Evolutionary conservation across 2,329 filamentous ascomycete species (phyloP).

Genomic region (Diaporthe amygdali): DNA sequence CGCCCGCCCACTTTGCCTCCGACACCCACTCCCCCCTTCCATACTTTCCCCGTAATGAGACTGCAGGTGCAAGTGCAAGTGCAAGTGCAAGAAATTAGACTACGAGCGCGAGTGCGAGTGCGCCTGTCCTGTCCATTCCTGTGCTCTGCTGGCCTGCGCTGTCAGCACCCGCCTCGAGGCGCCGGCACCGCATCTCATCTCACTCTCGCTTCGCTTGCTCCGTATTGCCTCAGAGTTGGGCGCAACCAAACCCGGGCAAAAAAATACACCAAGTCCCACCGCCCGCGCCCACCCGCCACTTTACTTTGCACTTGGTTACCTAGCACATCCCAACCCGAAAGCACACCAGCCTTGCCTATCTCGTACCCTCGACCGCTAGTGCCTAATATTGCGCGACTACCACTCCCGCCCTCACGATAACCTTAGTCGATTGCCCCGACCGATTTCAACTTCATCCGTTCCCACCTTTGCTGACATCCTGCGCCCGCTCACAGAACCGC

Average conservation of each 20-base stretch:
- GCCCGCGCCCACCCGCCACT: slow-evolving; percentile 6
- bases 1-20: slow-evolving; percentile 9
- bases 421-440: slow-evolving; percentile 11
- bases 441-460: neutral
- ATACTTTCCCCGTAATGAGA: neutral
- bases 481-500: slow-evolving; percentile 50
- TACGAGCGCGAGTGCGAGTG: neutral
- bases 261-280: slow-evolving; percentile 4
- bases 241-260: neutral
- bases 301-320: neutral
- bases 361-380: neutral
- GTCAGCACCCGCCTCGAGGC: neutral
- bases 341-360: slow-evolving; percentile 3
- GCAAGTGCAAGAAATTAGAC: no score
- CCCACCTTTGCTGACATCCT: slow-evolving; percentile 34
- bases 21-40: neutral
- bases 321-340: neutral
- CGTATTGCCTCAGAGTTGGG: slow-evolving; percentile 20
- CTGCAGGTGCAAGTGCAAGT: neutral
- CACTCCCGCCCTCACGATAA: neutral
- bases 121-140: neutral
- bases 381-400: neutral
- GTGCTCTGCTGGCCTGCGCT: neutral
- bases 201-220: neutral
- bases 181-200: neutral